Conservation (phyloP, 1,284 basidiomycete species). For the Naganishia cerealis region DNA sequence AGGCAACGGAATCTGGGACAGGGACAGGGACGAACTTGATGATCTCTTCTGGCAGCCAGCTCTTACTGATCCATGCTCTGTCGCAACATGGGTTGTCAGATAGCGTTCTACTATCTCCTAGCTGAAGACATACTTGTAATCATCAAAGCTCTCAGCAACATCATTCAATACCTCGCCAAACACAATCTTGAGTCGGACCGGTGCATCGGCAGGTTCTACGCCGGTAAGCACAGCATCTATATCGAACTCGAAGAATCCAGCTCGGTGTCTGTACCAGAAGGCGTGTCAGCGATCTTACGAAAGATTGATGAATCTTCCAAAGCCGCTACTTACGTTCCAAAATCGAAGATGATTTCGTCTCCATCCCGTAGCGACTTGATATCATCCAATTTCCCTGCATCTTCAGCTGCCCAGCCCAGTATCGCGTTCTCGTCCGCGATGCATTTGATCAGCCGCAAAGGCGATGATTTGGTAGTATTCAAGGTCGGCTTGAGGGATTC, state of each 20-base stretch:
- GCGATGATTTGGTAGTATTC: conserved; percentile 2
- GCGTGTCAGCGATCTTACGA: background rate
- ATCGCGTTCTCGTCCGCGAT: conserved; percentile 31
- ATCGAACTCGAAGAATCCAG: conserved; percentile 35
- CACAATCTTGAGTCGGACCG: conserved; percentile 34
- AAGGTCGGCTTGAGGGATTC: conserved; percentile 36
- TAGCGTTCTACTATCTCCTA: conserved; percentile 40
- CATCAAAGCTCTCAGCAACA: conserved; percentile 38
- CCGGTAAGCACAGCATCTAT: conserved; percentile 31
- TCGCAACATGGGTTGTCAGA: too few species aligned
- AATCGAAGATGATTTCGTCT: conserved; percentile 34
- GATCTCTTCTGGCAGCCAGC: conserved; percentile 39
- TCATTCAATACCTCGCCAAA: conserved; percentile 39
- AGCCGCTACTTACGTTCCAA: conserved; percentile 29
- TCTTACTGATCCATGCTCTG: conserved; percentile 37
- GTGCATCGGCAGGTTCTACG: conserved; percentile 36
- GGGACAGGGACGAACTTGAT: conserved; percentile 31
- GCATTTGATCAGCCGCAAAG: conserved; percentile 29
- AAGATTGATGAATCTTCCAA: background rate
- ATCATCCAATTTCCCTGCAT: conserved; percentile 5
- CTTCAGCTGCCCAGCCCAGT: conserved; percentile 35
- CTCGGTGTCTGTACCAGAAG: conserved; percentile 29
- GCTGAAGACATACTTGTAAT: conserved; percentile 41
- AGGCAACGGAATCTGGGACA: background rate
- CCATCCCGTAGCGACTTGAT: conserved; percentile 20